A percentile compares a stretch with the other conserved stretches of the same genome.
Evolutionary conservation across 1,284 basidiomycete genomes (phyloP).

Genomic region (Pseudozyma sp.): DNA sequence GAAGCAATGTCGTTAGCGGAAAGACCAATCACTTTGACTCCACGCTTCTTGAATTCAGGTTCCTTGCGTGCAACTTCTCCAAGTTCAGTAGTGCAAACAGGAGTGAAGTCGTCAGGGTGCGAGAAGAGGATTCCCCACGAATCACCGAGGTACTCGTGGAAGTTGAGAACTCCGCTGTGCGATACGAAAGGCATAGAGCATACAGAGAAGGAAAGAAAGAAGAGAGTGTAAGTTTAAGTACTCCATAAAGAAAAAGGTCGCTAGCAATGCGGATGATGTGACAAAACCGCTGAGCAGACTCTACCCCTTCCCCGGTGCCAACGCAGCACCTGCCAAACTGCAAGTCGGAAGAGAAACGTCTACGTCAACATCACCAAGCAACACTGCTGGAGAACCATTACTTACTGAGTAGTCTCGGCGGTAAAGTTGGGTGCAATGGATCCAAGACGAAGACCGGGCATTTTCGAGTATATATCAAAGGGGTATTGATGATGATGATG

Average conservation of each 20-base stretch:
- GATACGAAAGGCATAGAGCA: neutral
- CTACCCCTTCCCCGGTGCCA: no score
- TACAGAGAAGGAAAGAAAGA: neutral
- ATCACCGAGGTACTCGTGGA: slow-evolving; percentile 89
- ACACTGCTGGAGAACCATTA: slow-evolving; percentile 2
- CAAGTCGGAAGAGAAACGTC: neutral
- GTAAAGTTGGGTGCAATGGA: slow-evolving; percentile 66
- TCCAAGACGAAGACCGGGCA: slow-evolving; percentile 65
- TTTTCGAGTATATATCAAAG: slow-evolving; percentile 62
- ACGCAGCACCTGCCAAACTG: no score
- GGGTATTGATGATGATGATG: slow-evolving; percentile 9
- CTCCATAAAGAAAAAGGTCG: neutral
- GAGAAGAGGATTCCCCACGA: slow-evolving; percentile 78
- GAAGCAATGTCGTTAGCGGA: slow-evolving; percentile 86
- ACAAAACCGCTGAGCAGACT: no score
- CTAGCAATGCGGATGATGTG: no score
- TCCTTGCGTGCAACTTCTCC: slow-evolving; percentile 89
- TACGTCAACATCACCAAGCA: neutral
- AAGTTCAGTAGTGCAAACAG: slow-evolving; percentile 83
- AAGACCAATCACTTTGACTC: slow-evolving; percentile 81
- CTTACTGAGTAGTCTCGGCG: slow-evolving; percentile 66
- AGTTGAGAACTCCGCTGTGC: slow-evolving; percentile 71
- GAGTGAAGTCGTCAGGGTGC: slow-evolving; percentile 80
- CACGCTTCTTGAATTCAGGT: slow-evolving; percentile 85
- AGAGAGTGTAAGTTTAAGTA: neutral